Evolutionary conservation across 192 early-diverging fungal species (phyloP).

Genomic region (Gryganskiella cystojenkinii): DNA sequence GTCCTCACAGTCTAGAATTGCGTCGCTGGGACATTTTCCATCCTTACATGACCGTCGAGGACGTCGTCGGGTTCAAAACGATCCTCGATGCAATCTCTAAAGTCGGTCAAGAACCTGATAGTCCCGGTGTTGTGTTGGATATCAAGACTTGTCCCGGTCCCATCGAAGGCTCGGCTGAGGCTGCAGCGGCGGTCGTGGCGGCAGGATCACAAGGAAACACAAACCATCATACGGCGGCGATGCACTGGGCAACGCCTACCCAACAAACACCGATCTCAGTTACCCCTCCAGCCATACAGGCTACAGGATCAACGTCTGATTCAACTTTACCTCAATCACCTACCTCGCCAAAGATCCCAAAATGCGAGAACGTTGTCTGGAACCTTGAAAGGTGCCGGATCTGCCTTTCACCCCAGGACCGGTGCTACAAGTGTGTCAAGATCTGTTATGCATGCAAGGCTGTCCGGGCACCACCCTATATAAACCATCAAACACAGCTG

Average conservation of each 20-base stretch:
- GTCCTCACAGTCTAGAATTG: conserved; percentile 35
- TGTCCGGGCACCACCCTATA: conserved; percentile 48
- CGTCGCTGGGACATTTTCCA: conserved; percentile 55
- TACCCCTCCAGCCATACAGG: not conserved
- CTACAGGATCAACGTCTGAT: not conserved
- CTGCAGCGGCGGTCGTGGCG: not conserved
- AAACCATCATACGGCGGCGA: conserved; percentile 1
- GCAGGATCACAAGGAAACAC: no score
- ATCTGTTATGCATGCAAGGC: conserved; percentile 31
- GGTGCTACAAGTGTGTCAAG: conserved; percentile 50
- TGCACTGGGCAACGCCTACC: conserved; percentile 27
- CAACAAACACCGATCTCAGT: not conserved
- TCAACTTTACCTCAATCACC: not conserved
- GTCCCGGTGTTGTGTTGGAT: conserved; percentile 21
- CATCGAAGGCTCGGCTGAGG: not conserved
- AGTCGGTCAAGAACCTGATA: conserved; percentile 8
- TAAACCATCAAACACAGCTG: conserved; percentile 44
- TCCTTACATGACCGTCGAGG: conserved; percentile 58
- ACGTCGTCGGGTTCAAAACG: conserved; percentile 44
- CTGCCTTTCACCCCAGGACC: conserved; percentile 40
- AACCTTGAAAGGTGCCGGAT: conserved; percentile 45
- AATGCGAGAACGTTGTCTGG: conserved; percentile 50
- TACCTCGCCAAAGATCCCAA: no score
- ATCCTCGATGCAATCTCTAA: conserved; percentile 33
- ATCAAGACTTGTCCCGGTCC: conserved; percentile 24